Base-by-base conservation (phyloP, 2,329 filamentous ascomycete species). In the Neofusicoccum laricinum region DNA sequence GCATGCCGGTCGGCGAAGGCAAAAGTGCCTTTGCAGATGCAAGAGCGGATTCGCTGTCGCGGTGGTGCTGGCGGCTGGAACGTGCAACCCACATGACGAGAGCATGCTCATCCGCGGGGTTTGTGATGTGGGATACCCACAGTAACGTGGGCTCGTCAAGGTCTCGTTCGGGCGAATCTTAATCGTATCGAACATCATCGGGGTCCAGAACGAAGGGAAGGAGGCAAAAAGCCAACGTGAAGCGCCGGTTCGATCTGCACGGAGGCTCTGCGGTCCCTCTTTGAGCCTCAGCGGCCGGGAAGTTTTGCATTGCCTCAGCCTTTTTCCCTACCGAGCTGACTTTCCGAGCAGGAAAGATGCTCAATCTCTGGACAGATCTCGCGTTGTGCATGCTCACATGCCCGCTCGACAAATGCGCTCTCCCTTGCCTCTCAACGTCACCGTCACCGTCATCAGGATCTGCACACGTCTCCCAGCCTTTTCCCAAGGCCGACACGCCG, bases 81-180 rank as follows among this genome's bases (percentile, higher is more conserved):
- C 51, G 36, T 32, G 38, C 15, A 58, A 43, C 40, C 40, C 30
- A 36, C 41, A 46, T 59, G 55, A 45, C 55, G 55, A 59, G 55
- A 6, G 38, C 25, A 5, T 19, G 41, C 30, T 12, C 30, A 34
- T 59, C 19, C 55, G 55, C 41, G 55, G 55, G 55, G 55, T 21
- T 19, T 17, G 21, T 57, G 53, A 34, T 58, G 53, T 58, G 53
- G 53, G 53, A 58, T 58, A 58, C 41, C 55, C 55, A 59, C 41
- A 46, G 40, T 36, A 14, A 4, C n/a, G 55, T 46, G 55, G 55
- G 55, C 43, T 32, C 7, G 32, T 43, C 38, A 30, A 30, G 25
- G 25, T 30, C 25, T 30, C 25, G 15, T 17, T n/a, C 49, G 50
- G 36, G n/a, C 7, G 12, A 59, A 45, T 34, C 21, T 15, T 21